Base-by-base conservation (phyloP, 768 basidiomycete species). In the Fomitopsis pulvina region DNA sequence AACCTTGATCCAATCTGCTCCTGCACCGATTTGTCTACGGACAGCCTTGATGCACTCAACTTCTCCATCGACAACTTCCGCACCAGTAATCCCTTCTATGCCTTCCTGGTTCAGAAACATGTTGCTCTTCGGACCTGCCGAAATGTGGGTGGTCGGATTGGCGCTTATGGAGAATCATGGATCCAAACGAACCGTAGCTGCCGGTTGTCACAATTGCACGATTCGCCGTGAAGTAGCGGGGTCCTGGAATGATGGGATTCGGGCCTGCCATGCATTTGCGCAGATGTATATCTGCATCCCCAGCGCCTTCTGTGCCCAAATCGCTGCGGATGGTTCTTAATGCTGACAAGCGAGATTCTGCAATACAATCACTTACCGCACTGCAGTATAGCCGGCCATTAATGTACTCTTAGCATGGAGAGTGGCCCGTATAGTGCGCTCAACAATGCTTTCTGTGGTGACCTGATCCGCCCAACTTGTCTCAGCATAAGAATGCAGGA, bases 1-100 rank as follows among this genome's bases (percentile, higher is more conserved):
- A 51, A 78, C 77, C 73, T 84, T 83, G 55, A 85, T 80, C 78
- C 77, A 81, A 63, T 85, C 83, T 3, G 82, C 77, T 6, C 81
- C 81, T 11, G 78, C 75, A 26, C 81, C 81, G 48, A 85, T 72
- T 54, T 84, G 83, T 51, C 70, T 71, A 24, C 81, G 69, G 4
- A 82, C 78, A 11, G 75, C 80, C 51, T 70, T 71, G 34, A 75
- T 60, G 56, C 82, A 80, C 28, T 70, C 78, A 27, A 74, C 75
- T 21, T 71, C 63, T 1, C 82, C 83, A 53, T 85, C 81, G 1
- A 74, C 81, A 3, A 72, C 71, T 50, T 81, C 76, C 8, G 80
- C 79, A 5, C 83, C 79, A 3, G 69, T 74, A 32, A 79, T 67
- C 1, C 78, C 76, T 53, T 85, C 78, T 7, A 81, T 66, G 6